Base-by-base conservation (phyloP, 2,329 filamentous ascomycete species). In the Geosmithia putterillii region DNA sequence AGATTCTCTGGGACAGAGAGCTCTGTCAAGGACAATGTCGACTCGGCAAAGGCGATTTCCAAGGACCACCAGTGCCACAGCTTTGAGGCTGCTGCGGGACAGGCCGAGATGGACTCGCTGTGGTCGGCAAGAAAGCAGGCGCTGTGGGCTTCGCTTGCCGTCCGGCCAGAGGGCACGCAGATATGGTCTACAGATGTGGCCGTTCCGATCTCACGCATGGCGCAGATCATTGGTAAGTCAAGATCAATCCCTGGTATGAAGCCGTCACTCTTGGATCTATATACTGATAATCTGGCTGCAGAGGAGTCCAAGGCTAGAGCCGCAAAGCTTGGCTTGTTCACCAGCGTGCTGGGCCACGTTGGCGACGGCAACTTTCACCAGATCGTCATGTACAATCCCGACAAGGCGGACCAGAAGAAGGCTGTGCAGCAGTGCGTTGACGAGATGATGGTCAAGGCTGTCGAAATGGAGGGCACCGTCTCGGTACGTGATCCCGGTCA, bases 161-260 rank as follows among this genome's bases (percentile, higher is more conserved):
- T 81, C 60, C 71, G 71, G 46, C 67, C 75, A 41, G 64, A 74
- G 20, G 70, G 71, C 0, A 69, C 70, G 2, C 74, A 82, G 50
- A 74, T 87, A 21, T 88, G 83, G 83, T 86, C 83, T 0, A 90
- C 84, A 0, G 85, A 90, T 55, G 84, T 89, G 18, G 84, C 84
- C 0, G 85, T 89, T 1, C 84, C 84, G 0, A 77, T 89, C 40
- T 84, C 78, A 15, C 68, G 70, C 35, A 63, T 90, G 47, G 76
- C 83, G 1, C 76, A 83, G 50, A 81, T 88, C 43, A 84, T 89
- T 41, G 61, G 59, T 54, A 43, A 46, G 52, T 20, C 38, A 7
- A 25, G 23, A 6, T 25, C 23, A 7, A 10, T 36, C 15, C 34
- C 14, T 18, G n/a, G n/a, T n/a, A n/a, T n/a, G n/a, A n/a, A n/a